Conservation (phyloP, 805 yeast species). For the Pichia californica region DNA sequence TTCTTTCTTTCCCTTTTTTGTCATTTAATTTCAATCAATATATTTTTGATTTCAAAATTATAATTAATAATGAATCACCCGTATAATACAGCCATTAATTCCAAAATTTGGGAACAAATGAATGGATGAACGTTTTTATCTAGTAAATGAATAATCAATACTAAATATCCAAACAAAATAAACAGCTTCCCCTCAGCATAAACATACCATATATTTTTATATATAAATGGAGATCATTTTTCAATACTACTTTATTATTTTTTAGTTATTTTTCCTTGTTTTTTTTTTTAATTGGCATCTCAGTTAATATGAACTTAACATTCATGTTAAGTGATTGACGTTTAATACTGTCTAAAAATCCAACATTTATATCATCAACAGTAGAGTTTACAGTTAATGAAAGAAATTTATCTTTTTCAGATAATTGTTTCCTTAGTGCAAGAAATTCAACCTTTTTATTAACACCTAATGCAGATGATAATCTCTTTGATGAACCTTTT, state of each 20-base stretch:
- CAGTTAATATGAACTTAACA: conserved; percentile 38
- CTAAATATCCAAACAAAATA: no score
- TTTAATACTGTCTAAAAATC: conserved; percentile 17
- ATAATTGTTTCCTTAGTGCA: conserved; percentile 14
- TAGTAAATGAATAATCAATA: no score
- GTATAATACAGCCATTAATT: no score
- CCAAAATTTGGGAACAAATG: no score
- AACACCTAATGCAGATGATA: conserved; percentile 16
- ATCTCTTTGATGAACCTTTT: conserved; percentile 28
- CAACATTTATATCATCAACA: conserved; percentile 22
- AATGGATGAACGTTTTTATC: no score
- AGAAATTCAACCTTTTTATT: conserved; percentile 7
- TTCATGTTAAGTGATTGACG: conserved; percentile 19
- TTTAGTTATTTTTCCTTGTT: neutral
- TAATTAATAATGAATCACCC: no score
- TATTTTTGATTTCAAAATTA: no score
- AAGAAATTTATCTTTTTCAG: conserved; percentile 12
- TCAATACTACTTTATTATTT: neutral
- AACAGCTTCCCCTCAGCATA: no score
- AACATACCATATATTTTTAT: no score
- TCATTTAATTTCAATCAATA: no score
- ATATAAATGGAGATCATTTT: no score
- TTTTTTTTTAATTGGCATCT: conserved; percentile 35
- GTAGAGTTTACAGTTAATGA: conserved; percentile 13
- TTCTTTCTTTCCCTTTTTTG: no score